Conservation (phyloP, 129 eudicot species). For the Flaveria linearis region DNA sequence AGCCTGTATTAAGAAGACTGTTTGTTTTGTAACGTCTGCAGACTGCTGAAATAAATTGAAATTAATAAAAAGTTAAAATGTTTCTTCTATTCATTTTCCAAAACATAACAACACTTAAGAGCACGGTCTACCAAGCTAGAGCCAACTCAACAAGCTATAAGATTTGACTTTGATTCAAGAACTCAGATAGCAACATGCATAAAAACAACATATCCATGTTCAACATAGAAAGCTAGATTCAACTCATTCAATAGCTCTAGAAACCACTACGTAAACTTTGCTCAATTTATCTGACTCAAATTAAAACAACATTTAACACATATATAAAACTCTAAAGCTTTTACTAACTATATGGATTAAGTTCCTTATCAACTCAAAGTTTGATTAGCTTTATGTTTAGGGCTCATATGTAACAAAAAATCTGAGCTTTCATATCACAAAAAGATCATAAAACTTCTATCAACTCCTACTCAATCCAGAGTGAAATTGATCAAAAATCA, state of each 20-base stretch:
- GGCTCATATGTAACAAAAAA: not conserved
- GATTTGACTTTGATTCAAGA: too few species aligned
- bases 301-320: not conserved
- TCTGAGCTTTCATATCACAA: not conserved
- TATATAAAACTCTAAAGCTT: not conserved
- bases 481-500: too few species aligned
- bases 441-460: not conserved
- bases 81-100: too few species aligned
- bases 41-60: too few species aligned
- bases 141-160: too few species aligned
- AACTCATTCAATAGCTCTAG: not conserved
- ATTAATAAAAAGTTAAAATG: too few species aligned
- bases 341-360: not conserved
- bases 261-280: not conserved
- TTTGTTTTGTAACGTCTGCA: too few species aligned
- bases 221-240: conserved; percentile 1
- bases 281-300: not conserved
- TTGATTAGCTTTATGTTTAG: not conserved
- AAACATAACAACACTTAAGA: too few species aligned
- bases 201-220: conserved; percentile 1
- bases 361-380: not conserved
- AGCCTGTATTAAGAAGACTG: too few species aligned
- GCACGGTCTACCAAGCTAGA: too few species aligned
- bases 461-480: too few species aligned
- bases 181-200: not conserved